Base-by-base conservation (phyloP, 78 protist genomes). In the Speleostelium caveatum region DNA sequence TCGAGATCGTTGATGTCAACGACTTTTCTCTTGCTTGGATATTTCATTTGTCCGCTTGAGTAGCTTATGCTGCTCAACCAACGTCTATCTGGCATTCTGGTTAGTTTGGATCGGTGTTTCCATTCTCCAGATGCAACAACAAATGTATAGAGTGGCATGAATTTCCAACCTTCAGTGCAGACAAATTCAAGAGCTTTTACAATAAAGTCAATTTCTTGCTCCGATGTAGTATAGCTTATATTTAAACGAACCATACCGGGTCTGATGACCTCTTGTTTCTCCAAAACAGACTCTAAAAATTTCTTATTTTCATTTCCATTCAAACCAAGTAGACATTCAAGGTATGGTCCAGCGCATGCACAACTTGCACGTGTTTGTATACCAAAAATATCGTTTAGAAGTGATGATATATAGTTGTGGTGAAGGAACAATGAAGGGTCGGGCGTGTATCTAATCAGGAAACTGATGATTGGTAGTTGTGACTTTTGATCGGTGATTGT, bases 381-480 rank as follows among this genome's bases (percentile, higher is more conserved):
- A 68, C 99, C 99, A 87, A 96, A 98, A 38, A 98, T 76, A 79
- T 98, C 99, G 77, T 96, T 96, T 62, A 98, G 93, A 21, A 98
- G 89, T n/a, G 78, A 60, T n/a, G 83, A 26, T 28, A 96, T 93
- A 90, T 87, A 96, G 83, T 94, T 93, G 90, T 95, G 86, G 89
- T 98, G 99, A 51, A 97, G 92, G 42, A 65, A 80, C 21, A 51
- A 58, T 58, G 69, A 36, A 38, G 83, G 83, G 38, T 73, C 83
- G 8, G 53, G 42, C 36, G 51, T 73, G 39, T 68, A 78, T 55
- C 75, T 59, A 65, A 78, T 39, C 24, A 78, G 36, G 32, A 78
- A 68, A 38, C 87, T 78, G 71, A 78, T 55, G 32, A 60, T 59
- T 41, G 90, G 90, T 30, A 73, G 26, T 59, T 58, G 87, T 41